Percentiles rank a stretch among this genome's conserved stretches.
Conservation (phyloP, 305 asterid genomes). For the Fraxinus ornus region DNA sequence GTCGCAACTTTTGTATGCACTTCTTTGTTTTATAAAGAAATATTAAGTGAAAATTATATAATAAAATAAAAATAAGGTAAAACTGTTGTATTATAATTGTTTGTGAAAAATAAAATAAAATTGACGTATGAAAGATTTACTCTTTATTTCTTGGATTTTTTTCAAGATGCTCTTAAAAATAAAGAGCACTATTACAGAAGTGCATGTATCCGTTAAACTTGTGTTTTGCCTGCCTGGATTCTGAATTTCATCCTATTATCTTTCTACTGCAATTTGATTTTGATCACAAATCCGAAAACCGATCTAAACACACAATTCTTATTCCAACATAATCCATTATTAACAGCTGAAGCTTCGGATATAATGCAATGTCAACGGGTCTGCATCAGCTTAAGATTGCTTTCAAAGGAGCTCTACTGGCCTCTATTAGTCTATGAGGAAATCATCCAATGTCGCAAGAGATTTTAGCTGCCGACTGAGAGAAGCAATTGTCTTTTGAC, state of each 20-base stretch:
- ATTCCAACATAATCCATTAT: background rate
- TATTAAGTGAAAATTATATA: background rate
- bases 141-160: background rate
- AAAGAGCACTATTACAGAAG: background rate
- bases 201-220: background rate
- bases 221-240: background rate
- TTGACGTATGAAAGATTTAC: too few species aligned
- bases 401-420: conserved; percentile 15
- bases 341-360: background rate
- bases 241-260: background rate
- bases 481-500: conserved; percentile 87
- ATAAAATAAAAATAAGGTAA: background rate
- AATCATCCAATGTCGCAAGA: conserved; percentile 67
- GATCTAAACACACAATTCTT: background rate
- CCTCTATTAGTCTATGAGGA: conserved; percentile 46
- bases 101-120: too few species aligned
- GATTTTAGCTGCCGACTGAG: conserved; percentile 70
- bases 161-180: too few species aligned
- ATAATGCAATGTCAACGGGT: too few species aligned
- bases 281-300: background rate
- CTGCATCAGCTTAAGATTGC: too few species aligned
- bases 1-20: background rate
- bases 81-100: background rate
- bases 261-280: background rate
- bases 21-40: background rate